These are phyloP conservation scores for Collybia nuda DNA, from an alignment of 768 basidiomycete species.

Conservation along the genomic window DNA sequence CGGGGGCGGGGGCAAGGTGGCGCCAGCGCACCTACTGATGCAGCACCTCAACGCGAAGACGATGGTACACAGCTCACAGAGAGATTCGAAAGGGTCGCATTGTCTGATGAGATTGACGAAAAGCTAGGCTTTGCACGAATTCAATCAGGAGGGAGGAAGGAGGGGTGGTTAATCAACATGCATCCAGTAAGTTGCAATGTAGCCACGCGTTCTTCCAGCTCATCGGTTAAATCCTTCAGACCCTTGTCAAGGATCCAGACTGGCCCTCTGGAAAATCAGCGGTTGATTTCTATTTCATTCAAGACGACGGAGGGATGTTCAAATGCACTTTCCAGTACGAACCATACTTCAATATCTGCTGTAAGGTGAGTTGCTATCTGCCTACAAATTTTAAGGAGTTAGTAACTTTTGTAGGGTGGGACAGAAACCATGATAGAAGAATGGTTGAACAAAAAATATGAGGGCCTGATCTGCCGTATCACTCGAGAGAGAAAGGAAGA, in stretches of 20 bases:
- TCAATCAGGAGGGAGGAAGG: constrained; percentile 73
- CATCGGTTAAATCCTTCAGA: constrained; percentile 41
- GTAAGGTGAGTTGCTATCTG: constrained; percentile 63
- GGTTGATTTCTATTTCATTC: constrained; percentile 96
- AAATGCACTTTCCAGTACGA: constrained; percentile 92
- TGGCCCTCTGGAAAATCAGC: constrained; percentile 84
- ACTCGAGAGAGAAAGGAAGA: constrained; percentile 88
- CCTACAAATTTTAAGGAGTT: not conserved
- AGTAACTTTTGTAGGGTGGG: constrained; percentile 53
- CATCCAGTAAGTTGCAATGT: constrained; percentile 70
- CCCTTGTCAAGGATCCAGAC: constrained; percentile 82
- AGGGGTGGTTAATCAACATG: constrained; percentile 99
- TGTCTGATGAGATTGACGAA: constrained; percentile 89
- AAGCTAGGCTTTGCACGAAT: constrained; percentile 85
- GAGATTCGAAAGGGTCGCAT: constrained; percentile 74
- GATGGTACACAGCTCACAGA: constrained; percentile 89
- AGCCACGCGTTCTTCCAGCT: not conserved
- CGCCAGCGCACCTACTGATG: constrained; percentile 38
- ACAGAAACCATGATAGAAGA: constrained; percentile 91
- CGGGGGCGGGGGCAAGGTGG: constrained; percentile 53
- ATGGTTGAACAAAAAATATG: constrained; percentile 92
- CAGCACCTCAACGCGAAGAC: constrained; percentile 73
- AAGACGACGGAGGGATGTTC: constrained; percentile 96
- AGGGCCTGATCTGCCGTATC: constrained; percentile 80
- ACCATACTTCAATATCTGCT: constrained; percentile 91